Base-by-base conservation (phyloP, 2,329 filamentous ascomycete genomes). In the Pseudovirgaria hyperparasitica region DNA sequence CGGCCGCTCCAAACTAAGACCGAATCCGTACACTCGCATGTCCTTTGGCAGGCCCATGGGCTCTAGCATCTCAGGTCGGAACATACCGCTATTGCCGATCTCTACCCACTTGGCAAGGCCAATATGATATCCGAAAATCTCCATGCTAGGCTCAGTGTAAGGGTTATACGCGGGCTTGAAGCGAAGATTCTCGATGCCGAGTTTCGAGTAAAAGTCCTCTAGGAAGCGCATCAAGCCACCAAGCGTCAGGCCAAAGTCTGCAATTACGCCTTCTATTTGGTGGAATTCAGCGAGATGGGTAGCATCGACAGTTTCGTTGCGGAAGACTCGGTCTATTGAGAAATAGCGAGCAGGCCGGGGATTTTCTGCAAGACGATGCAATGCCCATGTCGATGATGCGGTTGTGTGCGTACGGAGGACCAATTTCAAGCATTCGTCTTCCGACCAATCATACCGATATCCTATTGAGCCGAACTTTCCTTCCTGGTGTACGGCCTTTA, bases 141-240 rank as follows among this genome's bases (percentile, higher is more conserved):
- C 90, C 85, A 98, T 92, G 51, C 78, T 80, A 16, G 90, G 86
- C 60, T 98, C 90, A 21, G 48, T 52, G 39, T 53, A 53, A 1
- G 82, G 82, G 60, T 93, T 92, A 63, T 92, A 92, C 1, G 90
- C 90, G 11, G 90, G 90, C 66, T 98, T 98, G 74, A 93, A 98
- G 48, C 82, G 78, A 38, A 98, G 70, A 45, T 72, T 65, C 36
- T 72, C 65, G 41, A 98, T 84, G 40, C 90, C 87, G 79, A 96
- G 93, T 66, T 93, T 92, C 37, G 66, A 68, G 58, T 96, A 98
- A 74, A 98, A 96, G 46, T 84, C 76, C 46, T 87, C 78, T 70
- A 96, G 86, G 63, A 96, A 82, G 60, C 72, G 82, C 67, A 94
- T 92, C 32, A 96, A 65, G 24, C 86, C 90, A 40, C 90, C 90